Conservation (phyloP, 441 rosid species). For the Erodium trifolium region DNA sequence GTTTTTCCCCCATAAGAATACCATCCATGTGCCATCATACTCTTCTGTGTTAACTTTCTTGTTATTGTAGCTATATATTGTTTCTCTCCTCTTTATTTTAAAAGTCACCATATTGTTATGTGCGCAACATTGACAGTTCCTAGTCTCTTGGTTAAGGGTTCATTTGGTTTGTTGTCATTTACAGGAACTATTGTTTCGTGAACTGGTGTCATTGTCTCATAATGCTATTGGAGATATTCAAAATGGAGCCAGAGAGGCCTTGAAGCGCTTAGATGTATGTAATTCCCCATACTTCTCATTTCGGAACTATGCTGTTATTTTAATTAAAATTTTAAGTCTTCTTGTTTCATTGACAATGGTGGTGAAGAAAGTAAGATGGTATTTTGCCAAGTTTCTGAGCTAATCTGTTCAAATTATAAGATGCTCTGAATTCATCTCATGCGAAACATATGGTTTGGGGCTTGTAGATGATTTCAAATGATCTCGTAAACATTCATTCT, state of each 20-base stretch:
- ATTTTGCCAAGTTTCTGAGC: too few species aligned
- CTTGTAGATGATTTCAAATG: neutral
- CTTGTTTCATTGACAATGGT: neutral
- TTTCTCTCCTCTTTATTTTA: neutral
- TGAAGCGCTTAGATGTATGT: slow-evolving; percentile 69
- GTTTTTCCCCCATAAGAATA: too few species aligned
- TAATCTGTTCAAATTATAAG: neutral
- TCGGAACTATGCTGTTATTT: neutral
- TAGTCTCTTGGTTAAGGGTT: neutral
- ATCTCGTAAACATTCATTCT: neutral
- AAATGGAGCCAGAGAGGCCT: slow-evolving; percentile 63
- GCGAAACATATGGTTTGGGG: neutral
- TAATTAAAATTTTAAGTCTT: neutral
- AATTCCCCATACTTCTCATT: slow-evolving; percentile 11
- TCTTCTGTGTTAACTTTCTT: too few species aligned
- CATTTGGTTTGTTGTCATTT: slow-evolving; percentile 16
- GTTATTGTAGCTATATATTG: too few species aligned
- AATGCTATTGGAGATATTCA: slow-evolving; percentile 55
- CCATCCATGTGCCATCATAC: too few species aligned
- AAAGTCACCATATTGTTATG: neutral
- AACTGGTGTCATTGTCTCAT: slow-evolving; percentile 57
- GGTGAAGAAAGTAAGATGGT: neutral
- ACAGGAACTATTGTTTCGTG: slow-evolving; percentile 55
- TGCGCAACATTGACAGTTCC: neutral
- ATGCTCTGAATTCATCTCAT: neutral